Conservation (phyloP, 768 basidiomycete species). For the Boletus pseudo-olivaceus region DNA sequence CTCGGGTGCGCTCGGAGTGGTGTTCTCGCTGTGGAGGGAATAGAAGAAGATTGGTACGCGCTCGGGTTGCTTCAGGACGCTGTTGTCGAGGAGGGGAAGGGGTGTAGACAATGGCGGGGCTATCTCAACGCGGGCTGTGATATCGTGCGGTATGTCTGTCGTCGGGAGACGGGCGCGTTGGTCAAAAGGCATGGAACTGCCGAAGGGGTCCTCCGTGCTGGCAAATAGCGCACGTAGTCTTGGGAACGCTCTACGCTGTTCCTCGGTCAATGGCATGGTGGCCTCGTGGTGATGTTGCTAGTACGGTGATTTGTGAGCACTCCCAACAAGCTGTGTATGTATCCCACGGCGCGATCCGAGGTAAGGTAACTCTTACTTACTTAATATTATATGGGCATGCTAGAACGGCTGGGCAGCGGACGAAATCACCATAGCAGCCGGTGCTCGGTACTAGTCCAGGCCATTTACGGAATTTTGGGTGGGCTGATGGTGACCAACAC, state of each 20-base stretch:
- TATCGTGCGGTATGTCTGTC: not conserved
- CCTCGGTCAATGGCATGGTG: constrained; percentile 6
- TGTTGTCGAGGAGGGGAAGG: not conserved
- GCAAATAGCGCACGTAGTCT: not conserved
- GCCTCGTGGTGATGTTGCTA: not conserved
- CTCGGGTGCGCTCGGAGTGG: not conserved
- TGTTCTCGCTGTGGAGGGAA: not conserved
- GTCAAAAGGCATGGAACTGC: not conserved
- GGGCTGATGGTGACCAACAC: not conserved
- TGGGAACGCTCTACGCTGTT: constrained; percentile 2
- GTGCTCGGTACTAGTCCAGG: not conserved
- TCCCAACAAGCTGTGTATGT: not conserved
- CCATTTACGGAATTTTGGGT: not conserved
- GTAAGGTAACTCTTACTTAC: not conserved
- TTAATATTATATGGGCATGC: not conserved
- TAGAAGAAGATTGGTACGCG: constrained; percentile 12
- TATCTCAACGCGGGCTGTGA: constrained; percentile 3
- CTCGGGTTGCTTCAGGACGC: not conserved
- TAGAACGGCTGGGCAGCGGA: not conserved
- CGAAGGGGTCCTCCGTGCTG: not conserved
- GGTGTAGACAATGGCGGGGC: not conserved
- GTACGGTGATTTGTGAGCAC: not conserved
- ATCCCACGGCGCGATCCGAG: not conserved
- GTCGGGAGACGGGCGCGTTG: constrained; percentile 1
- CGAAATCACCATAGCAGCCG: not conserved